Conservation (phyloP, 805 yeast genomes). For the Wickerhamiella galacta region DNA sequence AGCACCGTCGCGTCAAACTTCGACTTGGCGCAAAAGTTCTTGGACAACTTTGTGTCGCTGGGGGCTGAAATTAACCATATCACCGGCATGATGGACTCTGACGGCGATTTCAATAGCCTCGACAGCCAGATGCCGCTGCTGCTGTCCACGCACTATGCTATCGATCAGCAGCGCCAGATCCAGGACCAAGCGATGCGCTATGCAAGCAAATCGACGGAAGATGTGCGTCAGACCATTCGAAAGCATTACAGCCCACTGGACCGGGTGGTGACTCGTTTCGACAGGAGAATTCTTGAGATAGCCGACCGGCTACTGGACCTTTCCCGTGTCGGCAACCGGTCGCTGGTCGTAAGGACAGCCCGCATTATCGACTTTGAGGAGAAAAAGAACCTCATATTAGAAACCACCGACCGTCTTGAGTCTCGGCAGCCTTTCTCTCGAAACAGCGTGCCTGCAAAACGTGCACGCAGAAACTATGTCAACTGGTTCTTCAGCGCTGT, state of each 20-base stretch:
- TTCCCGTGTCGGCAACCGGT: slow-evolving; percentile 47
- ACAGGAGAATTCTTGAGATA: slow-evolving; percentile 41
- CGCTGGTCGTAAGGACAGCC: slow-evolving; percentile 52
- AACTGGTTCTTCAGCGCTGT: slow-evolving; percentile 45
- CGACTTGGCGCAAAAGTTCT: slow-evolving; percentile 47
- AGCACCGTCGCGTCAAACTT: slow-evolving; percentile 57
- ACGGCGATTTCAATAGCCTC: slow-evolving; percentile 27
- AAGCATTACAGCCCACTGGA: slow-evolving; percentile 37
- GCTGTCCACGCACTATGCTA: slow-evolving; percentile 48
- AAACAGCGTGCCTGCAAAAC: neutral
- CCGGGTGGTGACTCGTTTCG: slow-evolving; percentile 40
- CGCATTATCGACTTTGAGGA: slow-evolving; percentile 72
- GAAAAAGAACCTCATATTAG: slow-evolving; percentile 45
- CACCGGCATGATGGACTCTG: slow-evolving; percentile 34
- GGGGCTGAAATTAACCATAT: slow-evolving; percentile 34
- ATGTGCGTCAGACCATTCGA: slow-evolving; percentile 47
- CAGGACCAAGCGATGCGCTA: slow-evolving; percentile 54
- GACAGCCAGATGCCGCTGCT: slow-evolving; percentile 32
- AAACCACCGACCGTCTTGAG: neutral
- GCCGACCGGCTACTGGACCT: slow-evolving; percentile 57
- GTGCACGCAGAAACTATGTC: slow-evolving; percentile 35
- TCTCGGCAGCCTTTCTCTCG: neutral
- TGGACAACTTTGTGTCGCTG: slow-evolving; percentile 43
- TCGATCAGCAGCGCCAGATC: slow-evolving; percentile 60
- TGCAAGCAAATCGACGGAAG: slow-evolving; percentile 38